Percentiles rank a stretch among this genome's conserved stretches.
These are phyloP conservation scores for Orychophragmus violaceus DNA, from an alignment of 345 rosid genomes.

Conservation along the genomic window DNA sequence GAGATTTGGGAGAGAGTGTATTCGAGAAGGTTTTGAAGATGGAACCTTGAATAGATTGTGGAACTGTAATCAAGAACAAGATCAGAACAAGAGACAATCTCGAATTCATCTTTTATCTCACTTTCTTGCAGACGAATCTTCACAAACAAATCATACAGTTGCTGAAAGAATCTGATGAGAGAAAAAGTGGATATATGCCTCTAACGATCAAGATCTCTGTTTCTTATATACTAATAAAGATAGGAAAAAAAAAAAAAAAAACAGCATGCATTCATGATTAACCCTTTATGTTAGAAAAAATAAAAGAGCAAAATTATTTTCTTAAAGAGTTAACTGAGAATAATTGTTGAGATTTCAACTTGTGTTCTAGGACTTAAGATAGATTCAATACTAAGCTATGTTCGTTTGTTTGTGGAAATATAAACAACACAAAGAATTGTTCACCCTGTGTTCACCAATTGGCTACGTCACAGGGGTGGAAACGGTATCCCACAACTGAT, in stretches of 20 bases:
- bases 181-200: background rate
- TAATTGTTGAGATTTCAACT: background rate
- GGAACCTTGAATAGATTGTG: background rate
- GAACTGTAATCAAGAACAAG: constrained; percentile 1
- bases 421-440: too few species aligned
- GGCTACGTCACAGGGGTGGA: too few species aligned
- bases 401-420: too few species aligned
- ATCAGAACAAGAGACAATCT: background rate
- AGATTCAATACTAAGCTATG: too few species aligned
- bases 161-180: background rate
- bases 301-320: background rate
- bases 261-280: background rate
- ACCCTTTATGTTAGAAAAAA: background rate
- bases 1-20: background rate
- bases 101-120: background rate
- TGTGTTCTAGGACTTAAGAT: too few species aligned
- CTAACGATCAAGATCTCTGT: background rate
- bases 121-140: background rate
- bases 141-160: background rate
- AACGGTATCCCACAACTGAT: too few species aligned
- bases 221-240: background rate
- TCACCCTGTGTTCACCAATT: too few species aligned
- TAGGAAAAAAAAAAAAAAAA: background rate
- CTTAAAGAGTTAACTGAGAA: background rate
- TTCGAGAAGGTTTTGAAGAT: background rate